Evolutionary conservation across 2,329 filamentous ascomycete genomes (phyloP), one percentile per base, ranked within the genome.

Genomic region (Trichoderma lentiforme): DNA sequence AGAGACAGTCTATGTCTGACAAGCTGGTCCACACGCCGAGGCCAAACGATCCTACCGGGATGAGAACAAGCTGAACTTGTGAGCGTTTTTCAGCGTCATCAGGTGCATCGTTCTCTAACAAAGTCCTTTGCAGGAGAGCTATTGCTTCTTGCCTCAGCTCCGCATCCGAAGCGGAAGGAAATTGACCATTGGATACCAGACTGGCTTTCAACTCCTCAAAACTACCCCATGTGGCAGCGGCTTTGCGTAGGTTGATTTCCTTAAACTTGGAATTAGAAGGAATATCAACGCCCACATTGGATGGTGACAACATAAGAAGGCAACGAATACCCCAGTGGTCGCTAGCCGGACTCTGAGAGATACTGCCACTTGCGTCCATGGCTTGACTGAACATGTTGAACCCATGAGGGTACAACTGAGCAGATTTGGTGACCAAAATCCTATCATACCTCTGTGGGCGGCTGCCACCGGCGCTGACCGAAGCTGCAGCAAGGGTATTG

Each of bases 1-100:
- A 91, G 6, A 92, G 83, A 75, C 89, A 90, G 79, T 93, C 89
- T 7, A 93, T 84, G 74, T 92, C 89, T 1, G 90, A 92, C 0
- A 83, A 78, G 2, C 81, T 76, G 1, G 87, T 88, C 88, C 90
- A 92, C 3, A 90, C 86, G 11, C 86, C 87, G 3, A 92, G 81
- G 3, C 87, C 88, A 75, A 90, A 91, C 0, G 90, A 92, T 0
- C 90, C 91, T n/a, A 92, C 88, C 0, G 90, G 84, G 6, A 88
- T 83, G 8, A 92, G 76, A 1, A 89, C 81, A 47, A 91, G 78
- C 2, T 77, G 76, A 8, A 79, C 76, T 24, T 79, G 73, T 73
- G 53, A 66, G 34, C 75, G 74, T 3, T 53, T 43, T 36, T 76
- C 71, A 2, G 56, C 34, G 4, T 75, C 72, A 14, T 69, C 43